Conservation (phyloP, 352 stramenopile genomes). For the Lagenidium sp. region DNA sequence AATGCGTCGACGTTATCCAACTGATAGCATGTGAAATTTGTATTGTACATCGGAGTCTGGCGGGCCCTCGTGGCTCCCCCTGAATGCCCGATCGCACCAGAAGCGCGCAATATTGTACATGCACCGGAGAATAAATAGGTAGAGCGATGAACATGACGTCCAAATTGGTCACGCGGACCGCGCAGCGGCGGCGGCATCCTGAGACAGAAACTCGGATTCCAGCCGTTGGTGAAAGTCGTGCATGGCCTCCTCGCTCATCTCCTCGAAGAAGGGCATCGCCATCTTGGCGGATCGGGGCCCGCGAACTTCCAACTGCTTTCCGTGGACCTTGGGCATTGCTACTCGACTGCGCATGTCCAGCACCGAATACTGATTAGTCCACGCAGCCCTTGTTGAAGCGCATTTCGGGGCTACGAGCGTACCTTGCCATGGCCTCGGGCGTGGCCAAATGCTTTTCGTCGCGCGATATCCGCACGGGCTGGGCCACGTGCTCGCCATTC, state of each 20-base stretch:
- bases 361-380: neutral
- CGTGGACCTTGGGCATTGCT: constrained; percentile 2
- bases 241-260: constrained; percentile 15
- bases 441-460: too few species aligned
- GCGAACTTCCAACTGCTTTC: constrained; percentile 5
- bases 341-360: neutral
- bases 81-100: neutral
- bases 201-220: constrained; percentile 5
- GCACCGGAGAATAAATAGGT: too few species aligned
- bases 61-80: neutral
- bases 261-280: constrained; percentile 20
- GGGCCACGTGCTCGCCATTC: too few species aligned
- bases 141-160: neutral
- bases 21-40: too few species aligned
- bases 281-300: constrained; percentile 10
- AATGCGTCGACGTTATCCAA: too few species aligned
- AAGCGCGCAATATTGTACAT: too few species aligned
- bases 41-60: too few species aligned
- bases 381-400: too few species aligned
- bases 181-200: neutral
- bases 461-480: too few species aligned
- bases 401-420: too few species aligned
- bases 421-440: too few species aligned
- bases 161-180: neutral
- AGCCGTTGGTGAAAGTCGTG: constrained; percentile 14